A percentile compares a stretch with the other conserved stretches of the same genome.
Conservation (phyloP, 352 stramenopile species). For the Phytophthora pini region DNA sequence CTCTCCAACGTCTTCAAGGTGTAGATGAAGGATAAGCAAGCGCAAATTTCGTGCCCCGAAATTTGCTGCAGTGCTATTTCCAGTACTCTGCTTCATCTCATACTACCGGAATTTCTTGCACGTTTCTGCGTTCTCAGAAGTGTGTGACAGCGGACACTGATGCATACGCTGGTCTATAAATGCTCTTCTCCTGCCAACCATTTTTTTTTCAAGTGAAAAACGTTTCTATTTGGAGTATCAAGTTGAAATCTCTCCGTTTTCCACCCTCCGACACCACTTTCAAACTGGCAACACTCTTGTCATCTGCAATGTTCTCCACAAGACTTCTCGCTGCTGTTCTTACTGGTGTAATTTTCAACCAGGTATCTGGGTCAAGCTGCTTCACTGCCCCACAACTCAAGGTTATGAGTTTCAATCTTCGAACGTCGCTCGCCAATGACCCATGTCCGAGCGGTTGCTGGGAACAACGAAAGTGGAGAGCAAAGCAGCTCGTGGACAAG, state of each 20-base stretch:
- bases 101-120: conserved; percentile 9
- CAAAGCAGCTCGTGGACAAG: conserved; percentile 42
- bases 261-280: conserved; percentile 9
- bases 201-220: conserved; percentile 8
- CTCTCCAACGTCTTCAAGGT: neutral
- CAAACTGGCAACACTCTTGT: conserved; percentile 9
- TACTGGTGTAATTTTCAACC: neutral
- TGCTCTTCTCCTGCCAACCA: neutral
- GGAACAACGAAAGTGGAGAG: conserved; percentile 53
- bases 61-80: conserved; percentile 9
- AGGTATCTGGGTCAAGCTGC: conserved; percentile 10
- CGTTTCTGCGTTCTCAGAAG: conserved; percentile 25
- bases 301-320: conserved; percentile 15
- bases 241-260: neutral
- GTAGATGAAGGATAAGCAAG: neutral
- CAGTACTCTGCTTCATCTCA: conserved; percentile 10
- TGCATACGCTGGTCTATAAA: conserved; percentile 20
- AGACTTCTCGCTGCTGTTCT: conserved; percentile 4
- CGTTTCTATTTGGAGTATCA: conserved; percentile 15
- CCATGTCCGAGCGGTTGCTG: conserved; percentile 73
- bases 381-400: conserved; percentile 32
- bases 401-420: conserved; percentile 80
- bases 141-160: conserved; percentile 6
- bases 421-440: conserved; percentile 68
- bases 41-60: too few relatives aligned